Evolutionary conservation across 768 basidiomycete species (phyloP).

Genomic region (Mycena latifolia): DNA sequence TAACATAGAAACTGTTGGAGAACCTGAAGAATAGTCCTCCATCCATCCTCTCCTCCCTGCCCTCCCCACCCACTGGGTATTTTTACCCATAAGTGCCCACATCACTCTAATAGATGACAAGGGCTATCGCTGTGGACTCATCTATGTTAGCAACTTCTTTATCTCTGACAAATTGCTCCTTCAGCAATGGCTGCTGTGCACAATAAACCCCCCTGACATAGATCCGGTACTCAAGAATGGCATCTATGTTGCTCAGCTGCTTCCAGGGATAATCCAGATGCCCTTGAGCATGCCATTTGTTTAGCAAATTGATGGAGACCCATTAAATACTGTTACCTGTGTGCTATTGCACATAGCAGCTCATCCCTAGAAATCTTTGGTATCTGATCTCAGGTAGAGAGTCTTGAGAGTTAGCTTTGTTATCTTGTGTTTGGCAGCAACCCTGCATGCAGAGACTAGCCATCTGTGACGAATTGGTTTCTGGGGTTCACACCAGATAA

Average conservation of each 20-base stretch:
- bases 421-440: no score
- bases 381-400: neutral
- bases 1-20: no score
- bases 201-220: constrained; percentile 1
- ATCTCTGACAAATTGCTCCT: neutral
- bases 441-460: no score
- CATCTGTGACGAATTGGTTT: no score
- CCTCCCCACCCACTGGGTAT: no score
- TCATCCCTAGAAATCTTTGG: neutral
- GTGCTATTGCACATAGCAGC: neutral
- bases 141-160: neutral
- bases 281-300: neutral
- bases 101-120: no score
- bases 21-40: no score
- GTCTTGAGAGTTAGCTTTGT: neutral
- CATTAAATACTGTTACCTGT: neutral
- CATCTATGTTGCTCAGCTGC: neutral
- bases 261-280: neutral
- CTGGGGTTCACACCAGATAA: no score
- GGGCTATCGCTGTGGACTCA: neutral
- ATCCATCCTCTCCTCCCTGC: no score
- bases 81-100: no score
- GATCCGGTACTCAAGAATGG: neutral
- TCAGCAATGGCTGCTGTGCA: neutral
- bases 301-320: neutral